Conservation (phyloP, 2,329 filamentous ascomycete species). For the Juglanconis oblonga region DNA sequence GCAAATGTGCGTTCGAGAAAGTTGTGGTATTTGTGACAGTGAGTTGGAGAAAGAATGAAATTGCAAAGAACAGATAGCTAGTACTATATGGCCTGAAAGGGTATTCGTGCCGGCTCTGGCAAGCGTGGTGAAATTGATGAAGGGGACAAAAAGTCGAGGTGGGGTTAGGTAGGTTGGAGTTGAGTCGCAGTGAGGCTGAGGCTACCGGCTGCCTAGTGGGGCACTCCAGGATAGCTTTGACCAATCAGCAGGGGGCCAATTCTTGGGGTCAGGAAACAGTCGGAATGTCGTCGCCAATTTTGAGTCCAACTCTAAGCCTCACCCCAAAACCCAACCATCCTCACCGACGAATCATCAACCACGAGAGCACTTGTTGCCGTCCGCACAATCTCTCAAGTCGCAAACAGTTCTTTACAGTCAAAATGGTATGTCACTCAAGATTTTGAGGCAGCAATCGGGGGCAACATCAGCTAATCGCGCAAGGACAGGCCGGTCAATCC, state of each 20-base stretch:
- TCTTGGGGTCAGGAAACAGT: conserved; percentile 11
- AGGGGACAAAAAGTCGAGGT: not conserved
- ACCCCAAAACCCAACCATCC: conserved; percentile 4
- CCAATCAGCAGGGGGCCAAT: conserved; percentile 17
- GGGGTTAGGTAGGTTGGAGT: not conserved
- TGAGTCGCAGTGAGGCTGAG: not conserved
- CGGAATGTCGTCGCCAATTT: conserved; percentile 19
- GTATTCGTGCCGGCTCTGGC: too few relatives aligned
- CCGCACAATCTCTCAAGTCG: conserved; percentile 6
- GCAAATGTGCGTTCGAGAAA: not conserved
- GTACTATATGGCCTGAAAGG: not conserved
- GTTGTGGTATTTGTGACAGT: not conserved
- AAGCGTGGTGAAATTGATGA: not conserved
- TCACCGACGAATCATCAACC: conserved; percentile 15
- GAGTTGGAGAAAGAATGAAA: not conserved
- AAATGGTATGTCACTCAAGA: conserved; percentile 53
- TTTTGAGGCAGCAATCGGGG: conserved; percentile 9
- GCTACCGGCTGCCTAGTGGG: conserved; percentile 4
- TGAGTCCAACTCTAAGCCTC: conserved; percentile 14
- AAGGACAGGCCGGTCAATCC: conserved; percentile 34
- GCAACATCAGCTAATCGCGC: conserved; percentile 30
- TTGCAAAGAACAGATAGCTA: not conserved
- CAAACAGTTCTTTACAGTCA: conserved; percentile 26
- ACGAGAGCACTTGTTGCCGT: conserved; percentile 4
- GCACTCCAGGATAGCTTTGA: conserved; percentile 13